Percentiles rank a stretch among this genome's conserved stretches.
These are phyloP conservation scores for Stemphylium vesicarium DNA, from an alignment of 2,329 filamentous ascomycete species.

Conservation along the genomic window DNA sequence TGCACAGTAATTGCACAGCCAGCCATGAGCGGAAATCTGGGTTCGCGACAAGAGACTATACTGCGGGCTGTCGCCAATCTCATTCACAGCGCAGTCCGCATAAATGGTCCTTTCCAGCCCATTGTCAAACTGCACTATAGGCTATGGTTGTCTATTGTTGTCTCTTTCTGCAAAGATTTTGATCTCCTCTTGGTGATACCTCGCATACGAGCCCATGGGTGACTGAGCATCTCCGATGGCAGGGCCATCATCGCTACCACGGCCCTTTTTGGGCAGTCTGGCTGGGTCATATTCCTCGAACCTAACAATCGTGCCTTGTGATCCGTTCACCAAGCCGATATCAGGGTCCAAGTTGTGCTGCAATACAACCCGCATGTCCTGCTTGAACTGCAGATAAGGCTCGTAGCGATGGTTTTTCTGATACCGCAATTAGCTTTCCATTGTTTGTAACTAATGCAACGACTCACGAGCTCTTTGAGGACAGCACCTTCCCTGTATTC, in stretches of 20 bases:
- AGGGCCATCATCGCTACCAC: too few relatives aligned
- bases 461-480: constrained; percentile 5
- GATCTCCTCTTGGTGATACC: constrained; percentile 48
- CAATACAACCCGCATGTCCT: constrained; percentile 61
- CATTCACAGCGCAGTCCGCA: constrained; percentile 58
- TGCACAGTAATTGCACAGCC: constrained; percentile 70
- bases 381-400: constrained; percentile 54
- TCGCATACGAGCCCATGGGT: constrained; percentile 49
- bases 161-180: constrained; percentile 46
- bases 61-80: constrained; percentile 55
- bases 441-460: neutral
- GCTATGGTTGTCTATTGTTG: constrained; percentile 51
- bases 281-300: constrained; percentile 47
- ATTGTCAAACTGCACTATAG: constrained; percentile 62
- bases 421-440: neutral
- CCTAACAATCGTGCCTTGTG: constrained; percentile 39
- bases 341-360: constrained; percentile 56
- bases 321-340: constrained; percentile 42
- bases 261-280: constrained; percentile 27
- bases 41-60: constrained; percentile 61
- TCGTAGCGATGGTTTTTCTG: constrained; percentile 56
- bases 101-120: constrained; percentile 55
- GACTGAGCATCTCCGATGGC: neutral
- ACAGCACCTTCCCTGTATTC: constrained; percentile 8
- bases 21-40: constrained; percentile 64